Evolutionary conservation across 768 basidiomycete species (phyloP), one percentile per base, ranked within the genome.

Genomic region (Candolleomyces aberdarensis): DNA sequence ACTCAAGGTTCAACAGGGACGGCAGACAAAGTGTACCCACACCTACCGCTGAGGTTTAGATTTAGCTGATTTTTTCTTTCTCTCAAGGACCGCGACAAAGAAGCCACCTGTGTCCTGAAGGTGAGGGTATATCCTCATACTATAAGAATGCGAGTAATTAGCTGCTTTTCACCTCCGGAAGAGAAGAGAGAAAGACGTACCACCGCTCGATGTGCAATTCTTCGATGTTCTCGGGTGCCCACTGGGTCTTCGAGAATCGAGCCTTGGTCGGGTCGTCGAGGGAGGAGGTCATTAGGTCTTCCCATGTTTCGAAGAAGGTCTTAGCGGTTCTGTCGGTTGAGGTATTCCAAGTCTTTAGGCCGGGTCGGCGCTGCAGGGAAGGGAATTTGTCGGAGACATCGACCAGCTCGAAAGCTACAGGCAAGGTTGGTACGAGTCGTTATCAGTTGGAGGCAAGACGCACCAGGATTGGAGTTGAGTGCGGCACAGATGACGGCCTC

Each of bases 51-150:
- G 36, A 36, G 36, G 11, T 13, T 0, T 39, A 32, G 36, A 36
- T 13, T 0, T 39, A 32, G 20, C 19, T 6, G 43, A 59, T 8
- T 46, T 41, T 55, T 32, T 17, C 55, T 76, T 83, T 68, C 80
- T 84, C 69, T 89, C 82, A 40, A 98, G 72, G 0, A 97, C 90
- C 11, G 94, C 94, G n/a, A 99, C 87, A 70, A 97, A 99, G 76
- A 99, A 99, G 0, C 95, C 97, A 3, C 97, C 97, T 0, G 95
- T 93, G 69, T 99, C 92, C 73, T 98, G 97, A 9, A 97, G 76
- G 71, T 98, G 96, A 2, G 97, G 96, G 69, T 96, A 92, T 63
- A 98, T 85, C 43, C 97, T 84, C 72, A 98, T 75, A 66, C 95
- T 97, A 53, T 17, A 57, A 26, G 26, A 26, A 26, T 26, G 26